Conservation (phyloP, 2,329 filamentous ascomycete genomes). For the Colletotrichum karsti region DNA sequence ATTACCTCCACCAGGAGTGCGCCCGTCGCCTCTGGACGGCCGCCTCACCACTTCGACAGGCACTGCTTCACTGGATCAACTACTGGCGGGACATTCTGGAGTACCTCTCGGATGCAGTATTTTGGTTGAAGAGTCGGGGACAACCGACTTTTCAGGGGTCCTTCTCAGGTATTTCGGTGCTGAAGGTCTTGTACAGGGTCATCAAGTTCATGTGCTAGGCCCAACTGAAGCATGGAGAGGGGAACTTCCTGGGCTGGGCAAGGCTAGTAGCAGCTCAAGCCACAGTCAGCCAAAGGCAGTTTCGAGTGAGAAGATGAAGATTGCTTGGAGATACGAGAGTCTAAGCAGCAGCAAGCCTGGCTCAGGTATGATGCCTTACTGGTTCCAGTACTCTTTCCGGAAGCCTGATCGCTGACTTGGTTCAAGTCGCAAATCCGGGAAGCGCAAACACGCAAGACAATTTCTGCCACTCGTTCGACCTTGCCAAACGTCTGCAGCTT, state of each 20-base stretch:
- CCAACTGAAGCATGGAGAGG: constrained; percentile 82
- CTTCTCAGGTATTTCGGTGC: constrained; percentile 90
- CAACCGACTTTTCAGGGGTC: constrained; percentile 90
- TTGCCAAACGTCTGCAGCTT: constrained; percentile 68
- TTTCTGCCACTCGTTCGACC: constrained; percentile 80
- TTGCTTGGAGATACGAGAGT: constrained; percentile 96
- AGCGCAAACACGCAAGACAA: constrained; percentile 36
- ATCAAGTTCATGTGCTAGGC: constrained; percentile 87
- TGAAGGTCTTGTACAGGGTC: constrained; percentile 91
- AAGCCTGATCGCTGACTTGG: neutral
- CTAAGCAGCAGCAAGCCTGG: constrained; percentile 57
- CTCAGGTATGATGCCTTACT: constrained; percentile 23
- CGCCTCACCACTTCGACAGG: constrained; percentile 91
- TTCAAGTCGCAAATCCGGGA: constrained; percentile 1
- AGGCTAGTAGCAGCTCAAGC: constrained; percentile 48
- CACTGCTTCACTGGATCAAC: constrained; percentile 82
- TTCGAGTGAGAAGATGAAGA: constrained; percentile 88
- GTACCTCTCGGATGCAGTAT: constrained; percentile 83
- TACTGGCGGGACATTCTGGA: constrained; percentile 87
- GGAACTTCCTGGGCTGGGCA: constrained; percentile 79
- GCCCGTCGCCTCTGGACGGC: constrained; percentile 89
- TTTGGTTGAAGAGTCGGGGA: constrained; percentile 87
- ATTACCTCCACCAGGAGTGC: constrained; percentile 60
- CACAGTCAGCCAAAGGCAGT: constrained; percentile 45
- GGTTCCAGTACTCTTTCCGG: neutral